phyloP scores from a whole-genome alignment of 2,329 filamentous ascomycete species.

The Neofusicoccum kwambonambiense region DNA sequence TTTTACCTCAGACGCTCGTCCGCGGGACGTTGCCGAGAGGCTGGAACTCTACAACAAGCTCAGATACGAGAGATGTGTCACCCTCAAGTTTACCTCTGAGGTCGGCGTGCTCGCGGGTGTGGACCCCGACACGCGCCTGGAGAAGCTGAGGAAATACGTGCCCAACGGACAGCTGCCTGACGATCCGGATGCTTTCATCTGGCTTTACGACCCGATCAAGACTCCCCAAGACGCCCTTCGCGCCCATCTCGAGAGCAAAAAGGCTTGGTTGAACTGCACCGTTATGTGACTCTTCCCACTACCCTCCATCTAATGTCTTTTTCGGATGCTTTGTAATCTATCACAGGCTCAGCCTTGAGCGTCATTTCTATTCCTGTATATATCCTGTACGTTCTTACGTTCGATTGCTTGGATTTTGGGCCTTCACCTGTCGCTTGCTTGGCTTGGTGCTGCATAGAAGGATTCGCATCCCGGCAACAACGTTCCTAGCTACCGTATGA shows the following conservation, averaged over 20 bases:
- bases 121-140: not conserved
- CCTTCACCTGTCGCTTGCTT: not conserved
- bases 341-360: not conserved
- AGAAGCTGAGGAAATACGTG: conserved; percentile 8
- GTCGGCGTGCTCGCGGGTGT: not conserved
- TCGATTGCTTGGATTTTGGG: not conserved
- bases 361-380: not conserved
- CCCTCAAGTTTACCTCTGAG: conserved; percentile 17
- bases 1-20: conserved; percentile 12
- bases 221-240: conserved; percentile 1
- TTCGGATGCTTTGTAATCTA: not conserved
- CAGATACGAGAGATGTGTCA: conserved; percentile 19
- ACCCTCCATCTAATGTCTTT: not conserved
- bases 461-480: not conserved
- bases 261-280: not conserved
- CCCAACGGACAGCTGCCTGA: conserved; percentile 13
- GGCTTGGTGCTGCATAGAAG: not conserved
- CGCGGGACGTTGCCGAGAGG: conserved; percentile 10
- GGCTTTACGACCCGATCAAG: conserved; percentile 16
- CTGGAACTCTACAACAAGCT: conserved; percentile 20
- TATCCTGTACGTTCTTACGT: not conserved
- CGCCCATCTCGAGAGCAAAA: not conserved
- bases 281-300: not conserved
- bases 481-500: too few species aligned
- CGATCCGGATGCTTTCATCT: conserved; percentile 14